phyloP scores from a whole-genome alignment of 768 basidiomycete species.

The Calocybe cyanea region DNA sequence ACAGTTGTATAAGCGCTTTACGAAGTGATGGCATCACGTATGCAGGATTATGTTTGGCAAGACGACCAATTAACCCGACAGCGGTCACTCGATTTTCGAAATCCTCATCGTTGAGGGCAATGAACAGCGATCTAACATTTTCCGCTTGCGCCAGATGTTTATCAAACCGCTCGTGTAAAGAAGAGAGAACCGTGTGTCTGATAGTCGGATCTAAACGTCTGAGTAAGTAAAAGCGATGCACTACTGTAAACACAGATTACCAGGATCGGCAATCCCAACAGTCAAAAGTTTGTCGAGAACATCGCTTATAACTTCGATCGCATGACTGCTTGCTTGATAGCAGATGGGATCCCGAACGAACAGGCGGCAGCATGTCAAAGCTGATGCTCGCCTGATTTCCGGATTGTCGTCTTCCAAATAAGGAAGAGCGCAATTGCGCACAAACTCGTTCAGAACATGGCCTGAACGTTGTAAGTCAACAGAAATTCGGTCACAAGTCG shows the following conservation, averaged over 20 bases:
- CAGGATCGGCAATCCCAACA: slow-evolving; percentile 94
- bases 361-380: slow-evolving; percentile 85
- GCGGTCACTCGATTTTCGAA: slow-evolving; percentile 93
- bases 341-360: slow-evolving; percentile 95
- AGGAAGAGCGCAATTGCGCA: slow-evolving; percentile 84
- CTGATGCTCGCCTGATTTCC: slow-evolving; percentile 86
- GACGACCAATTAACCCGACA: slow-evolving; percentile 84
- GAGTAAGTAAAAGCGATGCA: slow-evolving; percentile 8
- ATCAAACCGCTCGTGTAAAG: slow-evolving; percentile 91
- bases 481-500: too few species aligned
- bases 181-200: slow-evolving; percentile 79
- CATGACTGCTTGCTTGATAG: slow-evolving; percentile 92
- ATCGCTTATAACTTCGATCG: slow-evolving; percentile 95
- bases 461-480: too few species aligned
- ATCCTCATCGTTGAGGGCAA: slow-evolving; percentile 95
- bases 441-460: slow-evolving; percentile 93
- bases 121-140: slow-evolving; percentile 95
- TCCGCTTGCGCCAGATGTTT: slow-evolving; percentile 97
- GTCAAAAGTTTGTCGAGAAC: slow-evolving; percentile 96
- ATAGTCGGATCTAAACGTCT: slow-evolving; percentile 65
- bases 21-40: slow-evolving; percentile 98
- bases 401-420: slow-evolving; percentile 91
- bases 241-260: slow-evolving; percentile 34
- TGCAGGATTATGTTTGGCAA: slow-evolving; percentile 94
- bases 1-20: slow-evolving; percentile 91